phyloP scores from a whole-genome alignment of 2,329 filamentous ascomycete species.

The Alternaria novae-zelandiae region DNA sequence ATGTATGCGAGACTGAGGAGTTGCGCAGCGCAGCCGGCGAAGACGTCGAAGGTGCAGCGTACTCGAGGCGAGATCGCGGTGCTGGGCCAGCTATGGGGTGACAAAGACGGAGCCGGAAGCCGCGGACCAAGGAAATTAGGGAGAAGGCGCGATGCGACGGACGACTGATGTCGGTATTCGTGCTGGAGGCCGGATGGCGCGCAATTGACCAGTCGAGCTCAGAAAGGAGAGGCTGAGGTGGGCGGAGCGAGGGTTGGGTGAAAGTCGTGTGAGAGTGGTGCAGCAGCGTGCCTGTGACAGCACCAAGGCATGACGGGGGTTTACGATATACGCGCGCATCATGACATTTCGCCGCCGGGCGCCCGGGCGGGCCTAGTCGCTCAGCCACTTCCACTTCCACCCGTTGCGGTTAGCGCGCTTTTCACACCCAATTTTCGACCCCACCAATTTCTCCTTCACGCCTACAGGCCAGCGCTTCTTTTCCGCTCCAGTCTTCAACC shows the following conservation, averaged over 20 bases:
- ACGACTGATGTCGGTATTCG: not conserved
- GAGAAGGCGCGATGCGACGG: constrained; percentile 24
- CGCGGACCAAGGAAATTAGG: constrained; percentile 37
- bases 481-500: constrained; percentile 22
- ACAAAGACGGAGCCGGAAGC: constrained; percentile 28
- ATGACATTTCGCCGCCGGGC: constrained; percentile 24
- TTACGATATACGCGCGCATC: constrained; percentile 21
- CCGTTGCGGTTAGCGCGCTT: constrained; percentile 13
- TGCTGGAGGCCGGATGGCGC: not conserved
- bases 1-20: not conserved
- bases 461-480: constrained; percentile 22
- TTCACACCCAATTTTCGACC: constrained; percentile 32
- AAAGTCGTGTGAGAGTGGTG: constrained; percentile 44
- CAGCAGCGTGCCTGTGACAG: constrained; percentile 18
- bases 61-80: constrained; percentile 5
- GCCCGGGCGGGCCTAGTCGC: not conserved
- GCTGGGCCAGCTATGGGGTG: constrained; percentile 13
- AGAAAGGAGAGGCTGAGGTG: constrained; percentile 45
- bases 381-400: not conserved
- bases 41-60: constrained; percentile 2
- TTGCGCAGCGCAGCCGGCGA: not conserved
- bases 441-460: constrained; percentile 32
- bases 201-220: constrained; percentile 12
- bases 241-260: constrained; percentile 30
- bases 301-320: constrained; percentile 1